Evolutionary conservation across 2,329 filamentous ascomycete genomes (phyloP), one percentile per base, ranked within the genome.

Genomic region (Cercospora sp.): DNA sequence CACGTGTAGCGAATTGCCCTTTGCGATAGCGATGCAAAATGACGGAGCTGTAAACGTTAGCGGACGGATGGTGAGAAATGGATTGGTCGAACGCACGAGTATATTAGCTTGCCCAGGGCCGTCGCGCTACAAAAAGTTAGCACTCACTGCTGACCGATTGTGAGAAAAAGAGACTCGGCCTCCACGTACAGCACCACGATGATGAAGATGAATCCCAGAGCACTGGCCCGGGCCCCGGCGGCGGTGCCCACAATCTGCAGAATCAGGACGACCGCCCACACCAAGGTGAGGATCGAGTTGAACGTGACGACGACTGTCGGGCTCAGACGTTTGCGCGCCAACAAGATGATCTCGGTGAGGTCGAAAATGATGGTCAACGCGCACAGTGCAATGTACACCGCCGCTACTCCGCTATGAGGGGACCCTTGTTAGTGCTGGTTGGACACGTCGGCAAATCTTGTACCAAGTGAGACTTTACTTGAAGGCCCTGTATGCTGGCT

Each of bases 31-130:
- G 76, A 65, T 77, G 76, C 69, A 79, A 77, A 31, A 77, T 72
- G 67, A 81, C 72, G 51, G 74, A 73, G 26, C 77, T 77, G 74
- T 5, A n/a, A 55, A 28, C 13, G 48, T 55, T 55, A 55, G 48
- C 48, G 48, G 23, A 28, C 26, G 20, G 48, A 55, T 55, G 48
- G 48, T 23, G 23, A 16, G 48, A 23, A 26, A 55, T 55, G 48
- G 48, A 55, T 55, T 55, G 48, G 48, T 55, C 23, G 48, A 26
- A 55, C 48, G 48, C 48, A 55, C 48, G 48, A 55, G 48, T 83
- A 82, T 65, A 81, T 74, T 69, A 82, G 76, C 67, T 81, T 77
- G 51, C 73, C 75, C 60, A 81, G 51, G 69, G 79, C 79, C 6
- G 77, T 72, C 12, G 78, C 68, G 63, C 79, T 81, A 68, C 67